phyloP scores from a whole-genome alignment of 805 yeast genomes.

The Metschnikowia dekortorum region DNA sequence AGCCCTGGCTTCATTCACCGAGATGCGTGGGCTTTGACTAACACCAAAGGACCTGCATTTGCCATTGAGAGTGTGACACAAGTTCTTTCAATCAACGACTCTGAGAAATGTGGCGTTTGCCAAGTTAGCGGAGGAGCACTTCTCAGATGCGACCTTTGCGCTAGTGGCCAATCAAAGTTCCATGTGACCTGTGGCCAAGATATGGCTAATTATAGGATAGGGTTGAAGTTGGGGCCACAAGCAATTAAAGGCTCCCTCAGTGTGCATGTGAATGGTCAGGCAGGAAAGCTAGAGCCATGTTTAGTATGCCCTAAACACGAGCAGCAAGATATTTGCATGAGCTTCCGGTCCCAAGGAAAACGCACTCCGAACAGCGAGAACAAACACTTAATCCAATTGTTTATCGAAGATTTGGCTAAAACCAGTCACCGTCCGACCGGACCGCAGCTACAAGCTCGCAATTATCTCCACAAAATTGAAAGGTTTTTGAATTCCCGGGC shows the following conservation, averaged over 20 bases:
- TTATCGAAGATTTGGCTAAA: conserved; percentile 32
- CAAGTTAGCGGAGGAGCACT: conserved; percentile 47
- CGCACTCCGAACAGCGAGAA: conserved; percentile 22
- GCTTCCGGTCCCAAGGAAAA: conserved; percentile 26
- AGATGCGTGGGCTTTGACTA: conserved; percentile 4
- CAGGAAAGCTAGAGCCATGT: conserved; percentile 43
- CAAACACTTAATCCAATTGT: conserved; percentile 38
- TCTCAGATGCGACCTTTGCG: conserved; percentile 44
- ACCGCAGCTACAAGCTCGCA: conserved; percentile 29
- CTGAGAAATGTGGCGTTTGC: conserved; percentile 43
- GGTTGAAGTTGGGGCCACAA: conserved; percentile 43
- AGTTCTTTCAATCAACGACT: conserved; percentile 24
- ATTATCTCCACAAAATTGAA: conserved; percentile 23
- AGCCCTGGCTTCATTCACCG: conserved; percentile 10
- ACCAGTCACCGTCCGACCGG: conserved; percentile 23
- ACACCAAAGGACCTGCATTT: conserved; percentile 5
- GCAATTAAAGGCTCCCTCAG: conserved; percentile 13
- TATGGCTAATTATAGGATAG: conserved; percentile 42
- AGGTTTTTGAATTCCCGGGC: neutral
- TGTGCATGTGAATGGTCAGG: conserved; percentile 18
- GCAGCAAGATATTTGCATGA: conserved; percentile 16
- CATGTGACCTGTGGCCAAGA: conserved; percentile 63
- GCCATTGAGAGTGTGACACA: conserved; percentile 29
- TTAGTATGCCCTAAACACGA: conserved; percentile 42
- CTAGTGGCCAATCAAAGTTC: conserved; percentile 15